phyloP scores from a whole-genome alignment of 148 eudicot genomes.

The Silene uniflora region DNA sequence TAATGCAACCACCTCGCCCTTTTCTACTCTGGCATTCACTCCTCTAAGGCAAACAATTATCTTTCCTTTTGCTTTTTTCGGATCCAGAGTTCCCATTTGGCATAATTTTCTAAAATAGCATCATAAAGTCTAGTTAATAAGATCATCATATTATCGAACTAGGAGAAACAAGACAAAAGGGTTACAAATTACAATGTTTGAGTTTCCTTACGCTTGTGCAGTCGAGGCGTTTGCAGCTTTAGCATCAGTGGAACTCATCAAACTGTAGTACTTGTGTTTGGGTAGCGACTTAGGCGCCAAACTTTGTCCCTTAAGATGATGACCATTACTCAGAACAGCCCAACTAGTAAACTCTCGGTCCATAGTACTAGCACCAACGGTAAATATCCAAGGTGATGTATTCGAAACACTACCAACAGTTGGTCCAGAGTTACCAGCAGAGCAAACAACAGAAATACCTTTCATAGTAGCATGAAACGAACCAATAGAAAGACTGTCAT shows the following conservation, averaged over 20 bases:
- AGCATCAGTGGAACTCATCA: conserved; percentile 49
- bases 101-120: conserved; percentile 48
- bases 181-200: too few relatives aligned
- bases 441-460: conserved; percentile 63
- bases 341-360: conserved; percentile 70
- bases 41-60: conserved; percentile 80
- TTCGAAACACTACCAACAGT: conserved; percentile 52
- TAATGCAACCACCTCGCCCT: conserved; percentile 64
- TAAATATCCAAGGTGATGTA: conserved; percentile 72
- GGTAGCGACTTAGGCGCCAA: conserved; percentile 53
- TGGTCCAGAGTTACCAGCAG: conserved; percentile 90
- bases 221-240: conserved; percentile 51
- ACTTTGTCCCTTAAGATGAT: conserved; percentile 69
- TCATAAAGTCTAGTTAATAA: too few relatives aligned
- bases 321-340: conserved; percentile 47
- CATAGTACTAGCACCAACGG: conserved; percentile 92
- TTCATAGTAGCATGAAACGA: conserved; percentile 75
- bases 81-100: conserved; percentile 53
- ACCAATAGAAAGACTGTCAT: conserved; percentile 76
- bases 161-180: too few relatives aligned
- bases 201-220: conserved; percentile 54
- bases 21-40: conserved; percentile 67
- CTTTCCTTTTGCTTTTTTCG: conserved; percentile 56
- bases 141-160: too few relatives aligned
- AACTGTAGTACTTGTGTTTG: conserved; percentile 40